Conservation (phyloP, 805 yeast species). For the Sungouiella blattae region DNA sequence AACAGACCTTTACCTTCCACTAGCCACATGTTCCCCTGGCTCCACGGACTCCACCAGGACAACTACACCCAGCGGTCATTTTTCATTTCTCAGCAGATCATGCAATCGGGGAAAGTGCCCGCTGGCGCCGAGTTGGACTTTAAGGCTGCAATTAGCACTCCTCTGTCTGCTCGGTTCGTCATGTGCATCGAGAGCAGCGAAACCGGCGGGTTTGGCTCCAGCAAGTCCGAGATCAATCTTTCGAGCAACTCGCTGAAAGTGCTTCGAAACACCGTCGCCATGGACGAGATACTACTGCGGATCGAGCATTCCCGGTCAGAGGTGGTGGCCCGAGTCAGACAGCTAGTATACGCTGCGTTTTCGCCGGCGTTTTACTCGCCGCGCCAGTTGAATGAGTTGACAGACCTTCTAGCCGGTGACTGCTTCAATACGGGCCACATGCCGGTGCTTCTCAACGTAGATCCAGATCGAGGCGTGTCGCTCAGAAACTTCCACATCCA, state of each 20-base stretch:
- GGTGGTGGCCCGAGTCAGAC: slow-evolving; percentile 6
- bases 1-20: slow-evolving; percentile 55
- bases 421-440: slow-evolving; percentile 39
- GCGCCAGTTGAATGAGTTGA: slow-evolving; percentile 8
- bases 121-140: slow-evolving; percentile 1
- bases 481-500: slow-evolving; percentile 85
- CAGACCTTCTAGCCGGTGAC: slow-evolving; percentile 36
- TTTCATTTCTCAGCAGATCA: slow-evolving; percentile 27
- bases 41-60: slow-evolving; percentile 68
- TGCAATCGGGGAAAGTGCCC: slow-evolving; percentile 1
- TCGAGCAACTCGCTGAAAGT: slow-evolving; percentile 13
- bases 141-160: slow-evolving; percentile 14
- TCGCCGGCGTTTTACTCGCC: not conserved
- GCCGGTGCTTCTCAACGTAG: slow-evolving; percentile 57
- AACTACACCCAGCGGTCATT: slow-evolving; percentile 54
- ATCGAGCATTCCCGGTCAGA: slow-evolving; percentile 42
- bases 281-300: slow-evolving; percentile 51
- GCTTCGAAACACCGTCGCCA: slow-evolving; percentile 52
- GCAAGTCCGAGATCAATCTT: slow-evolving; percentile 5
- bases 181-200: slow-evolving; percentile 29
- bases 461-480: slow-evolving; percentile 70
- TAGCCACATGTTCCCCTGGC: slow-evolving; percentile 79
- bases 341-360: slow-evolving; percentile 5
- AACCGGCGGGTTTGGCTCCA: not conserved
- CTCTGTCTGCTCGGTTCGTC: slow-evolving; percentile 32